Evolutionary conservation across 345 rosid species (phyloP).

Genomic region (Eutrema yunnanense): DNA sequence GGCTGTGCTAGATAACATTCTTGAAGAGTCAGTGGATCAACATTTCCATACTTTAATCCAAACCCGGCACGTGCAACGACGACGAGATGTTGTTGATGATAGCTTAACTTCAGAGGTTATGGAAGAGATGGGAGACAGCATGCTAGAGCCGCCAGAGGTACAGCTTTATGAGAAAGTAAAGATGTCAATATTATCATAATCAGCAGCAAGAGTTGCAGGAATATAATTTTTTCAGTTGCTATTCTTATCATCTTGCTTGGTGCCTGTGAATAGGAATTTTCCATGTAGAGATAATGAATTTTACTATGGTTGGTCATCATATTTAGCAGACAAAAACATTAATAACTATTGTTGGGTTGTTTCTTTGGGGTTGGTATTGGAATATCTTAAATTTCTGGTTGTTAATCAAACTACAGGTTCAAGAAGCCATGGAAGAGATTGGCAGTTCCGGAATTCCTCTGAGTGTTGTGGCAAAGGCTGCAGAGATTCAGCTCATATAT

Average conservation of each 20-base stretch:
- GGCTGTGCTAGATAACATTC: slow-evolving; percentile 84
- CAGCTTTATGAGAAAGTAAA: background rate
- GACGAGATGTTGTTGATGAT: slow-evolving; percentile 75
- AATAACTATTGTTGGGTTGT: background rate
- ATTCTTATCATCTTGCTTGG: background rate
- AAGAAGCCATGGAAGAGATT: slow-evolving; percentile 87
- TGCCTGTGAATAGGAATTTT: background rate
- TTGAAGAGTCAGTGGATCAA: slow-evolving; percentile 93
- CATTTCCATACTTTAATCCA: slow-evolving; percentile 82
- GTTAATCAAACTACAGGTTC: slow-evolving; percentile 49
- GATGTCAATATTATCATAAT: background rate
- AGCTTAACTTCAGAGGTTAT: slow-evolving; percentile 67
- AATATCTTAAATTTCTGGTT: background rate
- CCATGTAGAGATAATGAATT: background rate
- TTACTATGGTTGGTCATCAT: background rate
- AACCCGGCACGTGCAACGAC: slow-evolving; percentile 83
- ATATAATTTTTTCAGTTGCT: background rate
- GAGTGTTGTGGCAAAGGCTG: slow-evolving; percentile 92
- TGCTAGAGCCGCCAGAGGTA: slow-evolving; percentile 94
- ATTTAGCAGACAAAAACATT: background rate
- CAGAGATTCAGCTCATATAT: slow-evolving; percentile 77
- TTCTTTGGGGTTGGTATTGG: background rate
- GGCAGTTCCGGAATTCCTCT: slow-evolving; percentile 80
- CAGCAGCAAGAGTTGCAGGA: background rate
- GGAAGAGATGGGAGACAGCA: slow-evolving; percentile 85